phyloP scores from a whole-genome alignment of 140 eudicot genomes.

The Bidens hawaiensis region DNA sequence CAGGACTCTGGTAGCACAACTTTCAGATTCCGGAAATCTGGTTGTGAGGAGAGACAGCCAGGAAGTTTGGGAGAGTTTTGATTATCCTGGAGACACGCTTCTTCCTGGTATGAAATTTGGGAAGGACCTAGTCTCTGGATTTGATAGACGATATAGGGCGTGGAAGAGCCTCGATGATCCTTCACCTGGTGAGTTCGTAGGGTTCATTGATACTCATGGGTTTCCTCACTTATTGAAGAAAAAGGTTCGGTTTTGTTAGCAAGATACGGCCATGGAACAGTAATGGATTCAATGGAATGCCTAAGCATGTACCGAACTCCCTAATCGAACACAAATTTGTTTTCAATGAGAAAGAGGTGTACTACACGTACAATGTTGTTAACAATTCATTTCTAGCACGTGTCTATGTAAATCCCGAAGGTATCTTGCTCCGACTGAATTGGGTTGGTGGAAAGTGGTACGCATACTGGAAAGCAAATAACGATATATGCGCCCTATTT shows the following conservation, averaged over 20 bases:
- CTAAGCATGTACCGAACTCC: not conserved
- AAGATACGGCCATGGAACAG: constrained; percentile 23
- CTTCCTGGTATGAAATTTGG: constrained; percentile 35
- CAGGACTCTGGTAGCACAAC: constrained; percentile 16
- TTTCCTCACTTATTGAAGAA: not conserved
- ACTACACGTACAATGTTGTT: constrained; percentile 3
- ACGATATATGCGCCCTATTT: constrained; percentile 3
- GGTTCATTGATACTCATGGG: not conserved
- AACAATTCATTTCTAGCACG: constrained; percentile 6
- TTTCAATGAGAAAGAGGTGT: constrained; percentile 12
- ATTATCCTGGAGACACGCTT: constrained; percentile 9
- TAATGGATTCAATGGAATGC: constrained; percentile 11
- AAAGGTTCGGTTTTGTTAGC: not conserved
- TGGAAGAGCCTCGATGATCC: constrained; percentile 18
- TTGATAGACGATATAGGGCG: not conserved
- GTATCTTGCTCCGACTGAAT: not conserved
- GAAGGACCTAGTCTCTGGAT: constrained; percentile 4
- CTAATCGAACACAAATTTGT: not conserved
- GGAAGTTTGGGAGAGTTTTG: constrained; percentile 17
- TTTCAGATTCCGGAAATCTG: constrained; percentile 23
- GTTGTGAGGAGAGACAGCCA: not conserved
- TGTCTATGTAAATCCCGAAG: constrained; percentile 4
- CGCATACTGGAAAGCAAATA: not conserved
- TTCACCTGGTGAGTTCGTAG: not conserved
- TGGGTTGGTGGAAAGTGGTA: constrained; percentile 23